Conservation (phyloP, 2,329 filamentous ascomycete genomes). For the Sporothrix euskadiensis region DNA sequence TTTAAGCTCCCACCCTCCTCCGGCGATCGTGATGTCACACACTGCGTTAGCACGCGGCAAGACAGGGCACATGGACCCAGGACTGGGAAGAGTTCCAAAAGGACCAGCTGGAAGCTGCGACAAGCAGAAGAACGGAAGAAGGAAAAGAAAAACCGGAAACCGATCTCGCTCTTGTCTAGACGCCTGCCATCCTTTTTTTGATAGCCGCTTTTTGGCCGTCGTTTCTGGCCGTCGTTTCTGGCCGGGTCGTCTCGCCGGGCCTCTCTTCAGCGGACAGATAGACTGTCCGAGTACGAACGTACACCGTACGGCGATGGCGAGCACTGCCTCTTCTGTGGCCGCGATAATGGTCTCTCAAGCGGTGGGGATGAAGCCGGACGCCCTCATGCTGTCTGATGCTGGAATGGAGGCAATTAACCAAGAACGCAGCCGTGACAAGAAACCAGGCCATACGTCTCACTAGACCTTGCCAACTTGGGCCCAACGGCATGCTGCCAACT, state of each 20-base stretch:
- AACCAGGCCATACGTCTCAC: background rate
- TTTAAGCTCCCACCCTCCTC: background rate
- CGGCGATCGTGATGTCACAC: slow-evolving; percentile 29
- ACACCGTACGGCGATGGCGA: no score
- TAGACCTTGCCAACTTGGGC: background rate
- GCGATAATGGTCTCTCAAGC: background rate
- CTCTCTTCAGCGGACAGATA: slow-evolving; percentile 16
- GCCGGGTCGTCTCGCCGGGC: background rate
- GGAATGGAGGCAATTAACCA: slow-evolving; percentile 13
- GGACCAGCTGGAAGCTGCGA: background rate
- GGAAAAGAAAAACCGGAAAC: background rate
- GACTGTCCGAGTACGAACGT: background rate
- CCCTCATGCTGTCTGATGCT: background rate
- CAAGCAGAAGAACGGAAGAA: background rate
- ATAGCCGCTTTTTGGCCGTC: background rate
- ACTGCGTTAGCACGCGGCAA: background rate
- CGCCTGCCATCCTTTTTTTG: background rate
- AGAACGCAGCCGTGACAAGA: background rate
- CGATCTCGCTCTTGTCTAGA: slow-evolving; percentile 2
- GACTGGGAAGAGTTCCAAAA: background rate
- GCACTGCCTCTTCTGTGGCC: background rate
- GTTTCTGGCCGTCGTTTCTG: background rate
- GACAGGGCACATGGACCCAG: background rate
- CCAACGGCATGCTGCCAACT: slow-evolving; percentile 3
- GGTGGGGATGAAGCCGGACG: background rate